Percentiles rank a stretch among this genome's conserved stretches.
Conservation (phyloP, 257 asterid species). For the Solanum neorickii region DNA sequence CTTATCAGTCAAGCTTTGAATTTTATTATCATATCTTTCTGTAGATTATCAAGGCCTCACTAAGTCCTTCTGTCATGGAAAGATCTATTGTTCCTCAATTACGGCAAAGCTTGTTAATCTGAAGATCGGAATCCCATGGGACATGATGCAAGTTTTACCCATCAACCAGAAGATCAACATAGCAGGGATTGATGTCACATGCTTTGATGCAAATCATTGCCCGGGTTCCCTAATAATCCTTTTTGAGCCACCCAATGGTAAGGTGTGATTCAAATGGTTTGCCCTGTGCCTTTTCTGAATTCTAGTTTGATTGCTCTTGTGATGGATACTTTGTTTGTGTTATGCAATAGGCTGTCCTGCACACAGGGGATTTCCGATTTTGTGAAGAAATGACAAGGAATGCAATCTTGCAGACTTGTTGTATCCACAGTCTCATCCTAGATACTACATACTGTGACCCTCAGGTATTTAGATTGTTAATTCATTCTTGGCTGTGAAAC, state of each 20-base stretch:
- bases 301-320: not conserved
- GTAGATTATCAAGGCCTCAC: constrained; percentile 99
- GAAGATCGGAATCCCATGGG: constrained; percentile 76
- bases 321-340: constrained; percentile 2
- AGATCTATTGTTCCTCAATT: constrained; percentile 62
- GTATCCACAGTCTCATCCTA: constrained; percentile 71
- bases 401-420: constrained; percentile 35
- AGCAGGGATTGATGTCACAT: constrained; percentile 67
- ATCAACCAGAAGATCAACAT: constrained; percentile 64
- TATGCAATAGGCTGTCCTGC: constrained; percentile 61
- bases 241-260: constrained; percentile 76
- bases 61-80: constrained; percentile 77
- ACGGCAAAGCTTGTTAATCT: constrained; percentile 84
- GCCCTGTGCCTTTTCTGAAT: not conserved
- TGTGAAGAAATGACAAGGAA: constrained; percentile 58
- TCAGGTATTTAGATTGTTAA: constrained; percentile 33
- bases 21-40: constrained; percentile 7
- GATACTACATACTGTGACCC: constrained; percentile 93
- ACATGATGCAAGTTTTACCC: constrained; percentile 67
- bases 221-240: constrained; percentile 87
- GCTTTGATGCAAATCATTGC: constrained; percentile 96
- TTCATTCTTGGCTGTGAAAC: not conserved
- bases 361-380: constrained; percentile 92
- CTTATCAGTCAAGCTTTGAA: not conserved
- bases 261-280: constrained; percentile 39